Evolutionary conservation across 2,329 filamentous ascomycete species (phyloP).

Genomic region (Aureobasidium sp.): DNA sequence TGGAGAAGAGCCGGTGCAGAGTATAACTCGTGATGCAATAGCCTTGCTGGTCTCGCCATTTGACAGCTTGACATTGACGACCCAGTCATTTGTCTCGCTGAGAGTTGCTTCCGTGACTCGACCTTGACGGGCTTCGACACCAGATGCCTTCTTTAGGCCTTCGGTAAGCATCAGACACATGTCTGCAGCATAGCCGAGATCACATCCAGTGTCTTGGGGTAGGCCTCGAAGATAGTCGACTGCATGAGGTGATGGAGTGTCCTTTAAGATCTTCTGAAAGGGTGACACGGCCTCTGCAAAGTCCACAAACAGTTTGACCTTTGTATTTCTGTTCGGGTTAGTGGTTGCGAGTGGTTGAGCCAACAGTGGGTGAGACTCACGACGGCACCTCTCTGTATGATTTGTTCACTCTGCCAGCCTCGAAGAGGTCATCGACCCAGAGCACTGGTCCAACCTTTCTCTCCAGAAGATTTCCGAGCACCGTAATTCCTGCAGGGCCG

Average conservation of each 20-base stretch:
- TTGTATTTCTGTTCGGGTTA: constrained; percentile 45
- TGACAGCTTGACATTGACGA: constrained; percentile 26
- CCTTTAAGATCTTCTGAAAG: constrained; percentile 47
- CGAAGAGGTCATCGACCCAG: constrained; percentile 54
- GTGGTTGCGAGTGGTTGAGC: constrained; percentile 9
- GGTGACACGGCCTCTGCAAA: constrained; percentile 49
- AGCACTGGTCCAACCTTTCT: constrained; percentile 43
- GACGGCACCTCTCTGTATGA: constrained; percentile 56
- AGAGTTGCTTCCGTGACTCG: constrained; percentile 35
- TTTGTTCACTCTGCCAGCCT: constrained; percentile 36
- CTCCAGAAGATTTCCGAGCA: constrained; percentile 56
- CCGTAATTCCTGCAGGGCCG: constrained; percentile 53
- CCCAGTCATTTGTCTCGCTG: constrained; percentile 34
- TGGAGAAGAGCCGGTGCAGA: constrained; percentile 54
- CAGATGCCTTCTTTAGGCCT: constrained; percentile 36
- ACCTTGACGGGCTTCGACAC: constrained; percentile 35
- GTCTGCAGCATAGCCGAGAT: constrained; percentile 52
- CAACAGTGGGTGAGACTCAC: constrained; percentile 24
- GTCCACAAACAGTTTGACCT: constrained; percentile 52
- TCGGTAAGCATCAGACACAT: constrained; percentile 44
- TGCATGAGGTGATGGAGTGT: constrained; percentile 46
- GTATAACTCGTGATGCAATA: constrained; percentile 42
- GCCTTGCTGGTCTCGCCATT: constrained; percentile 20
- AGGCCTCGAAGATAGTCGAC: constrained; percentile 48
- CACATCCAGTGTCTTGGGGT: constrained; percentile 51